Base-by-base conservation (phyloP, 2,329 filamentous ascomycete genomes). In the Pseudogymnoascus sp. region DNA sequence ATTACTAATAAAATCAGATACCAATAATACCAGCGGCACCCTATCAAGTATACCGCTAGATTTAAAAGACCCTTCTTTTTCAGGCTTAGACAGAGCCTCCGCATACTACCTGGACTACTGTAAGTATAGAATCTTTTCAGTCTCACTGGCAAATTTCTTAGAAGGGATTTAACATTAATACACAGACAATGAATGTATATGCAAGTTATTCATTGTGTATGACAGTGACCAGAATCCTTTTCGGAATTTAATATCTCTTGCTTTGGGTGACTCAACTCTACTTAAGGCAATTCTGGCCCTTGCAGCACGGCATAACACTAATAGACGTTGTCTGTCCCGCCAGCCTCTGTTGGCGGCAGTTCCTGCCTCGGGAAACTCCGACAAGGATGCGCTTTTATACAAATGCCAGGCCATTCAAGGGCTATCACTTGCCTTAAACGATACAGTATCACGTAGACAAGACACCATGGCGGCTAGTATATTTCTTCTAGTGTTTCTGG, bases 221-320 rank as follows among this genome's bases (percentile, higher is more conserved):
- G 72, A 74, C 59, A 74, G 72, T 60, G 62, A 70, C 15, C 67
- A 64, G 17, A 74, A 74, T 60, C 72, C 72, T 1, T 70, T 74
- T 26, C 64, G 72, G 40, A 71, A 65, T 26, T 61, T 74, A 4
- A 72, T 73, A 13, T 54, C 72, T 21, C 63, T 72, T 4, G 70
- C 72, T 5, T 24, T 73, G 59, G 60, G 67, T 5, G 66, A 73
- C 13, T 50, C 63, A 6, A 65, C 70, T 5, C 63, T 74, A 3
- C 62, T 72, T n/a, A 70, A 73, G 36, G 68, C 71, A 5, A 64
- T 71, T 13, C 66, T 74, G 10, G 71, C 72, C 24, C 67, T 74
- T 15, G 71, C 72, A 15, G 72, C 72, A 6, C 71, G 71, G 1
- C 72, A 74, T 36, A 67, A 68, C 62, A 70, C 68, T 4, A 74